Percentiles rank a stretch among this genome's conserved stretches.
Evolutionary conservation across 2,329 filamentous ascomycete species (phyloP).

Genomic region (Penicillium thymicola): DNA sequence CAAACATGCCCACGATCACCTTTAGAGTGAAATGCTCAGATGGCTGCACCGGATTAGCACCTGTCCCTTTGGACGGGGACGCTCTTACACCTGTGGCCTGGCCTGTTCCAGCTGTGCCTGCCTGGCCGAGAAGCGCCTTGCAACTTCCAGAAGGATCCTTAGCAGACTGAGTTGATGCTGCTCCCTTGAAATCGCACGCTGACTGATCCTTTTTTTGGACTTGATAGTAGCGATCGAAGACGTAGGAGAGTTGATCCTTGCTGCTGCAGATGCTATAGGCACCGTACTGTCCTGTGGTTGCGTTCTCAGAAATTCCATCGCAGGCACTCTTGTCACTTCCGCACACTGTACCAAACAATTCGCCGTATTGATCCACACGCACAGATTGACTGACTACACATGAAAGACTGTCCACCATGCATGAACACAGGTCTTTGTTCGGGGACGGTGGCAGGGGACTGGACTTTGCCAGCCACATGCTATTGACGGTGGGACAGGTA

Average conservation of each 20-base stretch:
- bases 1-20: not conserved
- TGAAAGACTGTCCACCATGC: conserved; percentile 70
- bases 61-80: not conserved
- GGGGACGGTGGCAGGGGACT: conserved; percentile 73
- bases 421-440: conserved; percentile 72
- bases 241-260: conserved; percentile 4
- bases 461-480: conserved; percentile 63
- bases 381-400: conserved; percentile 61
- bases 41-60: not conserved
- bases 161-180: not conserved
- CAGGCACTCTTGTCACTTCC: conserved; percentile 36
- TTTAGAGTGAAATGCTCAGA: not conserved
- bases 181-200: conserved; percentile 5
- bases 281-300: conserved; percentile 41
- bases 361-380: conserved; percentile 45
- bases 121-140: not conserved
- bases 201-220: not conserved
- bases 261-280: conserved; percentile 34
- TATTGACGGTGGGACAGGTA: not conserved
- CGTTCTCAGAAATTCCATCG: conserved; percentile 41
- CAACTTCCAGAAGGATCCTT: conserved; percentile 3
- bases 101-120: not conserved
- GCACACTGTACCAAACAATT: conserved; percentile 61
- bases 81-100: not conserved
- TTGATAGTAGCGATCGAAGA: conserved; percentile 3